Base-by-base conservation (phyloP, 805 yeast species). In the Myxozyma sirexii region DNA sequence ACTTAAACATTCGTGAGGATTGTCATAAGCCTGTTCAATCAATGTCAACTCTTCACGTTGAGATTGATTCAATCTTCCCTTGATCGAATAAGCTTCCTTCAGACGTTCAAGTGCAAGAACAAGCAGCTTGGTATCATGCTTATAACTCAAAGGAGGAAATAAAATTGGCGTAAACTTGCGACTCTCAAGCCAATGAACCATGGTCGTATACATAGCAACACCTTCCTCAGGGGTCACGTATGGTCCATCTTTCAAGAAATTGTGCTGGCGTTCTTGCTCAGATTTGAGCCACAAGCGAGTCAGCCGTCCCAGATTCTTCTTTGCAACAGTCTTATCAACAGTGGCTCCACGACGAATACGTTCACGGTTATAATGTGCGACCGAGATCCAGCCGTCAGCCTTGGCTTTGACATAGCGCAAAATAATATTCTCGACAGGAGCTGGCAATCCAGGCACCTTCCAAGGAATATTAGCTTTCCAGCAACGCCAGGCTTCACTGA, bases 381-480 rank as follows among this genome's bases (percentile, higher is more conserved):
- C 92, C 0, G 94, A 85, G 12, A 90, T 82, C 98, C 98, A 94
- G 5, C 96, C 96, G 68, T 93, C 97, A 1, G 98, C 97, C 72
- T 94, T 93, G 0, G 97, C 96, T 69, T 90, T 87, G 50, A 94
- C 86, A 69, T 94, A 94, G 46, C 97, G 82, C 69, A 89, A 87
- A 62, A 94, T 92, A 39, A 94, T 89, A 45, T 84, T 82, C 66
- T 86, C 94, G 26, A 94, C 83, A 0, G 97, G 97, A 54, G 82
- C 87, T 1, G 99, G 99, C 75, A 94, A 78, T 0, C 98, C 98
- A 0, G 97, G 96, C 15, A 94, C 98, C 67, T 90, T 85, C 98
- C 98, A 94, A 0, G 97, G 97, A 59, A 94, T 87, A 70, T 94
- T 93, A 1, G 99, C 99, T 72, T 94, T 94, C 99, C 99, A 94